Base-by-base conservation (phyloP, 768 basidiomycete species). In the Leucosporidium scottii region DNA sequence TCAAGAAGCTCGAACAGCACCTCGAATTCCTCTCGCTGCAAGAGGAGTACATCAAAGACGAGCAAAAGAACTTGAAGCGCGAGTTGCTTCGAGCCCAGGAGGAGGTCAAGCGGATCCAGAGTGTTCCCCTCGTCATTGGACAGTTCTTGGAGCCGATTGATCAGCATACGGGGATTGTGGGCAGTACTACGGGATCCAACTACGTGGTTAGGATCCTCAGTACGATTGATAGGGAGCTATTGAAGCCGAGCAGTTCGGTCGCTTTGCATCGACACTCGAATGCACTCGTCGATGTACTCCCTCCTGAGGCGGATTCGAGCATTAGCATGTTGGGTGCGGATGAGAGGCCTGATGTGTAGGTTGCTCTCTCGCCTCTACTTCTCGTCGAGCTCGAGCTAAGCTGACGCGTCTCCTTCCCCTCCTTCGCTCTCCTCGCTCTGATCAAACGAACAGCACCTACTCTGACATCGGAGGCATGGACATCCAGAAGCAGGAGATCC, bases 131-230 rank as follows among this genome's bases (percentile, higher is more conserved):
- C 21, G 96, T 99, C 77, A 99, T 99, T 76, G 96, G 96, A 65
- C 96, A 99, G 79, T 99, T 99, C 82, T 85, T 98, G 47, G 96
- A 99, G 81, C 89, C 96, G 61, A 97, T 99, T 78, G 96, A 99
- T 82, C 91, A 97, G 78, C 86, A 88, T 74, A 92, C 94, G 21
- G 92, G 88, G 69, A 99, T 99, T 73, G 96, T 98, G 25, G 94
- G 93, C 58, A 93, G 90, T 20, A 99, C 96, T 0, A 98, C 96
- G 5, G 96, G 96, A 17, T 92, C 90, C 20, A 99, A 97, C 80
- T 97, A 98, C 76, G 93, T 99, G 61, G 94, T 98, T 74, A 86
- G 96, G 69, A 98, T 99, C 65, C 83, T 99, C 34, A 93, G 91
- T 3, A 99, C 96, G 2, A 83, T 99, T 58, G 96, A 99, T 81